Conservation (phyloP, 2,329 filamentous ascomycete species). For the Penicillium sclerotiorum region DNA sequence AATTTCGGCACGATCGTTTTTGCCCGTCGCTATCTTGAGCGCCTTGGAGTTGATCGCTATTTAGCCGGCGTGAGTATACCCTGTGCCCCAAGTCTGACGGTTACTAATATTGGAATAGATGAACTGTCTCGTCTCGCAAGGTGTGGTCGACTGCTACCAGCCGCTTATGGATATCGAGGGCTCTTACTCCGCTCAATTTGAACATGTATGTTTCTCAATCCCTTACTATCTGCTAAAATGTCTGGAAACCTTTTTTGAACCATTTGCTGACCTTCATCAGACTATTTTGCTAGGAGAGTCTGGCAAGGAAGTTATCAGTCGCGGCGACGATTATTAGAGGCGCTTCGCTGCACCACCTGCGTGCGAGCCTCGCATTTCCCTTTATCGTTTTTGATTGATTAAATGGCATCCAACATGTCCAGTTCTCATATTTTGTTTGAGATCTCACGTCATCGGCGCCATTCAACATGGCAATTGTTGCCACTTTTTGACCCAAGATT, state of each 20-base stretch:
- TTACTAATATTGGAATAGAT: constrained; percentile 44
- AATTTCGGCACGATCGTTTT: constrained; percentile 67
- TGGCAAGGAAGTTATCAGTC: constrained; percentile 56
- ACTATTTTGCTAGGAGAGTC: constrained; percentile 51
- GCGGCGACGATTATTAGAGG: constrained; percentile 55
- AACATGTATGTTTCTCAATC: constrained; percentile 50
- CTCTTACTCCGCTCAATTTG: constrained; percentile 66
- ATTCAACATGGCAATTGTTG: constrained; percentile 10
- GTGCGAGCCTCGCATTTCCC: neutral
- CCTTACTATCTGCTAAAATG: neutral
- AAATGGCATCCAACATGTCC: constrained; percentile 11
- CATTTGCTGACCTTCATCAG: constrained; percentile 35
- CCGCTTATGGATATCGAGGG: constrained; percentile 62
- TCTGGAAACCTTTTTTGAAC: neutral
- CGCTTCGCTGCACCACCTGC: no score
- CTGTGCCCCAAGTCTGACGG: neutral
- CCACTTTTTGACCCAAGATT: no score
- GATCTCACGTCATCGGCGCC: no score
- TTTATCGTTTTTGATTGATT: neutral
- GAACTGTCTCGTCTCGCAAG: constrained; percentile 60
- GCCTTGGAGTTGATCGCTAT: constrained; percentile 64
- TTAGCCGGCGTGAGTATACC: constrained; percentile 54
- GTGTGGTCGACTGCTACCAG: constrained; percentile 59
- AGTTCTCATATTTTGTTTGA: neutral
- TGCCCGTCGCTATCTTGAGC: constrained; percentile 63